These are phyloP conservation scores for Candida khao-thaluensis DNA, from an alignment of 805 yeast genomes.

Conservation along the genomic window DNA sequence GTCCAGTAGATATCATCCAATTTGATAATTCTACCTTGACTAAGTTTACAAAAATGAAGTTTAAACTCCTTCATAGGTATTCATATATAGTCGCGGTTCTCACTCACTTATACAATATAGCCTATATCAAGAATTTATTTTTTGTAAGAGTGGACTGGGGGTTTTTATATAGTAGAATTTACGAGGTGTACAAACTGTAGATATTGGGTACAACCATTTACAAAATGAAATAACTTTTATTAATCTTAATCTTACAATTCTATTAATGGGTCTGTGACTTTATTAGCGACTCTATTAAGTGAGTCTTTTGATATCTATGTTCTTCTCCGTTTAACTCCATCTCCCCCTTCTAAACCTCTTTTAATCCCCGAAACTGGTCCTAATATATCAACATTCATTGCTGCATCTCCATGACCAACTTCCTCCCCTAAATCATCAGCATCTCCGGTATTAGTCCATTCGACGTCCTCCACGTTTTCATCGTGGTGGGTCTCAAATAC, in stretches of 20 bases:
- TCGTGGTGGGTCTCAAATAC: slow-evolving; percentile 10
- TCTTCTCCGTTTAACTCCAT: not conserved
- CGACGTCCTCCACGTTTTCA: not conserved
- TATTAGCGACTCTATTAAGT: no score
- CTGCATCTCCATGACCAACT: slow-evolving; percentile 27
- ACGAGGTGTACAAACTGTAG: no score
- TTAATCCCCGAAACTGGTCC: slow-evolving; percentile 35
- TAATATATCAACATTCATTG: slow-evolving; percentile 45
- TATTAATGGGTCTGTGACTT: no score
- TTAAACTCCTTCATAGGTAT: slow-evolving; percentile 38
- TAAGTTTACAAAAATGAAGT: slow-evolving; percentile 58
- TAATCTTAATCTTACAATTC: no score
- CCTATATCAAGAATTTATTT: no score
- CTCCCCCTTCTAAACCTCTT: slow-evolving; percentile 28
- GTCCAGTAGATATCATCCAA: slow-evolving; percentile 31
- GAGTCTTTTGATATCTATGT: no score
- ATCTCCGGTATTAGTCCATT: slow-evolving; percentile 26
- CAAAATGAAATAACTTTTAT: no score
- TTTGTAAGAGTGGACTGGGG: no score
- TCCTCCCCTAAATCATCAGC: slow-evolving; percentile 24
- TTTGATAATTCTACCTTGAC: slow-evolving; percentile 42
- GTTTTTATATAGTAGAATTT: no score
- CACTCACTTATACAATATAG: no score
- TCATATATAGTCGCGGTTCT: no score
- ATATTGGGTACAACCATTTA: no score